Evolutionary conservation across 352 stramenopile genomes (phyloP).

Genomic region (Globisporangium sylvaticum): DNA sequence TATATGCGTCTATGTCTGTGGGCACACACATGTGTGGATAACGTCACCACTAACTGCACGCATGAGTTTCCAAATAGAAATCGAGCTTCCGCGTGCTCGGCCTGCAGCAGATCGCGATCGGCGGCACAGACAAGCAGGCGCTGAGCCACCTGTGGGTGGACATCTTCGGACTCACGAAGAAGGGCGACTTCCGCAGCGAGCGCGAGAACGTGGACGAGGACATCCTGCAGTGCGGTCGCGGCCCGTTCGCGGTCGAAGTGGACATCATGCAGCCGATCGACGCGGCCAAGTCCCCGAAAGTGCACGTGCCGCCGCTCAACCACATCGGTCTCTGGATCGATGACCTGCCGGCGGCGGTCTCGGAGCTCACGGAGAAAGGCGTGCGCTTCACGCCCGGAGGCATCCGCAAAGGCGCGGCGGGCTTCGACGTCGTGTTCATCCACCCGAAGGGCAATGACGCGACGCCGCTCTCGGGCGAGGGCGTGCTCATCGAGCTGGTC

Average conservation of each 20-base stretch:
- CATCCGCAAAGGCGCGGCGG: constrained; percentile 95
- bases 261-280: constrained; percentile 99
- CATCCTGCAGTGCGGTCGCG: constrained; percentile 91
- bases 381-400: constrained; percentile 96
- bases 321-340: constrained; percentile 99
- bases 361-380: constrained; percentile 89
- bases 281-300: constrained; percentile 87
- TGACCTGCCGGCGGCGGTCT: constrained; percentile 89
- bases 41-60: not conserved
- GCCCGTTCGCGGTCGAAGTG: constrained; percentile 93
- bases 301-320: constrained; percentile 96
- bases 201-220: constrained; percentile 99
- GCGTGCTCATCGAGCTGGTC: constrained; percentile 97
- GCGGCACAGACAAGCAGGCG: constrained; percentile 83
- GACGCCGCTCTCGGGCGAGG: constrained; percentile 88
- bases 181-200: constrained; percentile 66
- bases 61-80: constrained; percentile 17
- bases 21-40: not conserved
- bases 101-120: constrained; percentile 97
- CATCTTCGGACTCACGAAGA: constrained; percentile 72
- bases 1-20: not conserved
- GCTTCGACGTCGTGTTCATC: constrained; percentile 98
- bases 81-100: constrained; percentile 93
- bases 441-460: constrained; percentile 96
- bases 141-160: constrained; percentile 87